Percentiles rank a stretch among this genome's conserved stretches.
phyloP scores from a whole-genome alignment of 2,329 filamentous ascomycete genomes.

The Colletotrichum zoysiae region DNA sequence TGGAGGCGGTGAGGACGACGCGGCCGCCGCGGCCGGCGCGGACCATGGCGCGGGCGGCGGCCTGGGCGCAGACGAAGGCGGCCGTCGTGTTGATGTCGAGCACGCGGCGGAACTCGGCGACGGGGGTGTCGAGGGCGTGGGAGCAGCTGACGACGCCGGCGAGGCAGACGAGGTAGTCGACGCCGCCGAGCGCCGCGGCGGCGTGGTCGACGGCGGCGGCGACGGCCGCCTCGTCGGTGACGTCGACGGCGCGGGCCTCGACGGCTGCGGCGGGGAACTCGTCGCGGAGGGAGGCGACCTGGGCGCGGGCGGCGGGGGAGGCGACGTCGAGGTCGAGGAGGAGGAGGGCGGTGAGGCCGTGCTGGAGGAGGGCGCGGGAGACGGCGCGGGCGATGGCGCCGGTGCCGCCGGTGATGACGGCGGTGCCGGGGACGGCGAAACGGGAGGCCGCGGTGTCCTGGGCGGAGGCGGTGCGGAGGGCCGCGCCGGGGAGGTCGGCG shows the following conservation, averaged over 20 bases:
- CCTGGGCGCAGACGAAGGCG: slow-evolving; percentile 77
- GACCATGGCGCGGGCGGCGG: slow-evolving; percentile 68
- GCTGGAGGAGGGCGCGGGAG: slow-evolving; percentile 77
- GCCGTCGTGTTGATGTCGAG: slow-evolving; percentile 81
- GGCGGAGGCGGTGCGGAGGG: slow-evolving; percentile 28
- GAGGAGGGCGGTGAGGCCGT: slow-evolving; percentile 70
- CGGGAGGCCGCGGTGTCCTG: slow-evolving; percentile 41
- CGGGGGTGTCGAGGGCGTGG: slow-evolving; percentile 70
- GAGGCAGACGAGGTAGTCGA: slow-evolving; percentile 68
- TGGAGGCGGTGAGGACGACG: slow-evolving; percentile 76
- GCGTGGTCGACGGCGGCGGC: slow-evolving; percentile 69
- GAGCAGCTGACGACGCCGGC: slow-evolving; percentile 76
- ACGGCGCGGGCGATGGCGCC: slow-evolving; percentile 73
- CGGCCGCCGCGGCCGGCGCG: slow-evolving; percentile 64
- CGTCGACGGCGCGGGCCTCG: slow-evolving; percentile 66
- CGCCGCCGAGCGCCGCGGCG: slow-evolving; percentile 74
- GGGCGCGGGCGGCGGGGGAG: slow-evolving; percentile 48
- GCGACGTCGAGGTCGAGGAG: slow-evolving; percentile 70
- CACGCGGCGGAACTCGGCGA: slow-evolving; percentile 71
- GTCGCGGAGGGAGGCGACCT: slow-evolving; percentile 58
- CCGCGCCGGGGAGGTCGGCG: slow-evolving; percentile 30
- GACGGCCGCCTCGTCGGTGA: slow-evolving; percentile 66
- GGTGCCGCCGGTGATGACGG: slow-evolving; percentile 73
- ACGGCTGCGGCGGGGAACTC: slow-evolving; percentile 69
- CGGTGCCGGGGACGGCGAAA: slow-evolving; percentile 51